These are phyloP conservation scores for Stagonosporopsis cucurbitacearum DNA, from an alignment of 2,329 filamentous ascomycete species.

Conservation along the genomic window DNA sequence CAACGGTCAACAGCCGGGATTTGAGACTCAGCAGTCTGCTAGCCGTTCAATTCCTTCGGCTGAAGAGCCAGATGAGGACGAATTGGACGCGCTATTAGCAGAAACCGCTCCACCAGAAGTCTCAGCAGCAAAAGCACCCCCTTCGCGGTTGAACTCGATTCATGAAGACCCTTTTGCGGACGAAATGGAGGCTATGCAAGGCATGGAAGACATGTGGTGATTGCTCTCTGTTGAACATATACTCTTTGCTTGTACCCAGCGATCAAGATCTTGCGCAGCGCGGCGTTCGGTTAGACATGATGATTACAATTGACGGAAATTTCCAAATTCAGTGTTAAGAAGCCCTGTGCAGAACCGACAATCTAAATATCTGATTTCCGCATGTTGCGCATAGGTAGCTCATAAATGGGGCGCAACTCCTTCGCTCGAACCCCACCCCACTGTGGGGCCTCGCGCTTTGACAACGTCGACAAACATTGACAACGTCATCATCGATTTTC, in stretches of 20 bases:
- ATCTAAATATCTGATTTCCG: not conserved
- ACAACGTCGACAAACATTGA: conserved; percentile 17
- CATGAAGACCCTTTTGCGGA: conserved; percentile 48
- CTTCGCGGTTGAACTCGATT: conserved; percentile 13
- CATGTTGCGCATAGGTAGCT: conserved; percentile 3
- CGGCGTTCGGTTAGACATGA: conserved; percentile 25
- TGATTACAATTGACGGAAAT: not conserved
- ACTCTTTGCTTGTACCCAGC: not conserved
- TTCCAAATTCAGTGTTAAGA: not conserved
- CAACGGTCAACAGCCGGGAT: conserved; percentile 1
- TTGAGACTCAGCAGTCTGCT: not conserved
- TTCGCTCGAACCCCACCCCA: conserved; percentile 8
- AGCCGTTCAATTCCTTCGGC: conserved; percentile 19
- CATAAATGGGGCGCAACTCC: conserved; percentile 1
- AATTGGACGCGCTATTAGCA: conserved; percentile 62
- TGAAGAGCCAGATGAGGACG: conserved; percentile 57
- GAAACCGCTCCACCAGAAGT: conserved; percentile 48
- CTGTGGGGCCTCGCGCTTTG: conserved; percentile 16
- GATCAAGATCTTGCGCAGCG: conserved; percentile 30
- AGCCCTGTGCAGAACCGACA: not conserved
- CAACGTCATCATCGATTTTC: conserved; percentile 31
- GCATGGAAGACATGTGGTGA: conserved; percentile 48
- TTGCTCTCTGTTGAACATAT: not conserved
- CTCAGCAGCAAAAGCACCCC: conserved; percentile 16
- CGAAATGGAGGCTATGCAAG: conserved; percentile 50